Base-by-base conservation (phyloP, 805 yeast genomes). In the Saccharomycopsis schoenii region DNA sequence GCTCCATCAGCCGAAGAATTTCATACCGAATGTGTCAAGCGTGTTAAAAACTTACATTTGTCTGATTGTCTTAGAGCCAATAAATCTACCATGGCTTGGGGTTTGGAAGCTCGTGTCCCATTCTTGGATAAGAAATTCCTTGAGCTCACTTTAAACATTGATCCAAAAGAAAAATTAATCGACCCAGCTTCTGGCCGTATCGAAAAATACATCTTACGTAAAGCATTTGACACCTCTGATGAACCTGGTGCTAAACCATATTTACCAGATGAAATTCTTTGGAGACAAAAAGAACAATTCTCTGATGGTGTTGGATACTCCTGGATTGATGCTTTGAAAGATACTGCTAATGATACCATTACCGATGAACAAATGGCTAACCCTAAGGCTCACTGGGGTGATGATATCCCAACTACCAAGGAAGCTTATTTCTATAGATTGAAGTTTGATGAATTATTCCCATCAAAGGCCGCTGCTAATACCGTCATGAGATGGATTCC, bases 71-170 rank as follows among this genome's bases (percentile, higher is more conserved):
- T 94, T 73, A 87, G 99, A 77, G 99, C 99, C 66, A 94, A 94
- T 88, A 94, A 94, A 79, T 92, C 97, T 40, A 94, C 99, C 62
- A 89, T 94, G 97, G 98, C 99, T 54, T 94, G 99, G 99, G 99
- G 99, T 75, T 83, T 94, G 66, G 99, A 94, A 79, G 99, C 99
- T 64, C 88, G 99, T 78, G 99, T 94, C 68, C 99, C 99, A 68
- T 94, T 94, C 88, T 83, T 94, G 77, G 99, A 94, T 78, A 89
- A 85, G 78, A 81, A 85, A 73, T 94, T 94, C 83, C 79, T 94
- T 75, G 89, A 93, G 70, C 83, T 89, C 55, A 84, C 96, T 75
- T 87, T 94, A 97, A 87, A 88, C 87, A 88, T 94, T 72, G 87
- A 88, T 76, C 98, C 99, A 66, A 81, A 81, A 66, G 97, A 94